Percentiles rank a stretch among this genome's conserved stretches.
phyloP scores from a whole-genome alignment of 129 eudicot species.

The Flaveria bidentis region DNA sequence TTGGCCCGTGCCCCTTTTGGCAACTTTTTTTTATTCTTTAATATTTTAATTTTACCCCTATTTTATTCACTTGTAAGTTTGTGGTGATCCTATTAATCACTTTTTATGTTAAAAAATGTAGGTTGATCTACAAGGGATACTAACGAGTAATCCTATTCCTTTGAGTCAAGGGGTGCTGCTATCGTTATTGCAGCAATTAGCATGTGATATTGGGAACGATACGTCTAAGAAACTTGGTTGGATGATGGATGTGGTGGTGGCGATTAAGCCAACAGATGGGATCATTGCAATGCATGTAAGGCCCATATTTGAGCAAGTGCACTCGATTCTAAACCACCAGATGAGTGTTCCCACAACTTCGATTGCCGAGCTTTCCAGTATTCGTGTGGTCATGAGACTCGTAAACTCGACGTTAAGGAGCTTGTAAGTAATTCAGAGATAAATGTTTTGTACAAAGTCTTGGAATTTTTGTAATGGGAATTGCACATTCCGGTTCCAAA shows the following conservation, averaged over 20 bases:
- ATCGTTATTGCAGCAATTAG: constrained; percentile 83
- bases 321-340: constrained; percentile 74
- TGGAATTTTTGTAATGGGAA: constrained; percentile 22
- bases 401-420: constrained; percentile 68
- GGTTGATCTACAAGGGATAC: constrained; percentile 77
- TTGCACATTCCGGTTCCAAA: constrained; percentile 1
- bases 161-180: constrained; percentile 93
- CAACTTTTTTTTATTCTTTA: no score
- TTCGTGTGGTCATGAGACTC: constrained; percentile 72
- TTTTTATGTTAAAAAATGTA: constrained; percentile 22
- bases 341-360: constrained; percentile 58
- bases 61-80: not conserved
- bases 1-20: not conserved
- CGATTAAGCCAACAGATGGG: constrained; percentile 73
- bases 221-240: constrained; percentile 63
- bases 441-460: constrained; percentile 44
- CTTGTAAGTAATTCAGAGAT: constrained; percentile 47
- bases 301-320: constrained; percentile 94
- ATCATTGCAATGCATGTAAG: constrained; percentile 80
- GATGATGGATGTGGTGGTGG: constrained; percentile 87
- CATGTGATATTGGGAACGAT: constrained; percentile 77
- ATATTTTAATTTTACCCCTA: not conserved
- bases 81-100: not conserved
- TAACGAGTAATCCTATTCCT: constrained; percentile 63
- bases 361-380: constrained; percentile 58